Evolutionary conservation across 2,329 filamentous ascomycete species (phyloP).

Genomic region (Leptodontidium sp.): DNA sequence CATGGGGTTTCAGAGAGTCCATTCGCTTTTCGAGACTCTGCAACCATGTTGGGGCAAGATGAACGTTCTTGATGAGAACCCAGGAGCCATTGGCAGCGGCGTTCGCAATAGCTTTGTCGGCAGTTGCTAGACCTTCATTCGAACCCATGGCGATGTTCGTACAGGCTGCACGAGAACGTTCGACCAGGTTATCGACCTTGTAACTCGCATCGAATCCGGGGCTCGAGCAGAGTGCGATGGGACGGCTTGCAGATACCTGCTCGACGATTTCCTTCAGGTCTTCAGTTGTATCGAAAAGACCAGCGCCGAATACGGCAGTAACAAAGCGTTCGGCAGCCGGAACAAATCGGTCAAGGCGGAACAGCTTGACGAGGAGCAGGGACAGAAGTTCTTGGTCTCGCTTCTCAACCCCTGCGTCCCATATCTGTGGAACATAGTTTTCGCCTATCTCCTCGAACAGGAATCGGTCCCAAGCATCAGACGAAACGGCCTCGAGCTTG

Average conservation of each 20-base stretch:
- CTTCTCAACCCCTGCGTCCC: conserved; percentile 69
- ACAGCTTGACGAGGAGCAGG: conserved; percentile 91
- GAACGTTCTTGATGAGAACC: conserved; percentile 99
- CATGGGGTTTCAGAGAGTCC: conserved; percentile 91
- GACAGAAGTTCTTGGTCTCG: conserved; percentile 82
- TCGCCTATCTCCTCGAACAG: conserved; percentile 87
- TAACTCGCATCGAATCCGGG: conserved; percentile 98
- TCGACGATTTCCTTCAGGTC: conserved; percentile 86
- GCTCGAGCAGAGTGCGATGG: conserved; percentile 91
- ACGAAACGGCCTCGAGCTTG: conserved; percentile 67
- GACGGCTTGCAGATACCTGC: conserved; percentile 83
- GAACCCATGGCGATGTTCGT: conserved; percentile 99
- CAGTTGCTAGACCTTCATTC: conserved; percentile 89
- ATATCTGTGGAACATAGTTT: conserved; percentile 79
- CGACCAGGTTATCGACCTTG: conserved; percentile 96
- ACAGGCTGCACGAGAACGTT: conserved; percentile 81
- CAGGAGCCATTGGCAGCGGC: conserved; percentile 92
- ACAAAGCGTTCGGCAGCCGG: conserved; percentile 94
- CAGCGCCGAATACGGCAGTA: conserved; percentile 81
- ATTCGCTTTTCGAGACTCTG: conserved; percentile 97
- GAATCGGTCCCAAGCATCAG: conserved; percentile 81
- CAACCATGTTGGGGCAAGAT: conserved; percentile 93
- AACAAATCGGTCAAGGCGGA: conserved; percentile 94
- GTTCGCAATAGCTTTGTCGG: conserved; percentile 93
- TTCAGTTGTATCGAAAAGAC: conserved; percentile 83